phyloP scores from a whole-genome alignment of 371 early-diverging fungal species.

The Syncephalis fuscata region DNA sequence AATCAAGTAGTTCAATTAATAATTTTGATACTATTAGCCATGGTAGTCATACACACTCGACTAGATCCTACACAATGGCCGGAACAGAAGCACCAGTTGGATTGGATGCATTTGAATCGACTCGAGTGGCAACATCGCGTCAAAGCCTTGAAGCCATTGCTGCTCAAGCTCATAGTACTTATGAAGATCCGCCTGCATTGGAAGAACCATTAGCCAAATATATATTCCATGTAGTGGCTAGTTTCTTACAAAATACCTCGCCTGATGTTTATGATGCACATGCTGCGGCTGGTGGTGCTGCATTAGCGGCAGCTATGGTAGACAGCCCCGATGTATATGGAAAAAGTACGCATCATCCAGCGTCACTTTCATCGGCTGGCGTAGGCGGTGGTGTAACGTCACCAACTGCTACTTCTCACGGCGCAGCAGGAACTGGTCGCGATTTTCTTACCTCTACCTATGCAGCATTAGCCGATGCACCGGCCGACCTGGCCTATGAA shows the following conservation, averaged over 20 bases:
- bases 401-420: not conserved
- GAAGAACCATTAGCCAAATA: slow-evolving; percentile 51
- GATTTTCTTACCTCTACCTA: slow-evolving; percentile 9
- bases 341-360: slow-evolving; percentile 28
- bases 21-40: slow-evolving; percentile 1
- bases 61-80: not conserved
- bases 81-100: slow-evolving; percentile 4
- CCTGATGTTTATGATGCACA: slow-evolving; percentile 19
- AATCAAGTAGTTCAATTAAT: not conserved
- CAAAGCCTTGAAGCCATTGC: no score
- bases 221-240: slow-evolving; percentile 36
- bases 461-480: slow-evolving; percentile 3
- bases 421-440: not conserved
- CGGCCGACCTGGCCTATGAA: slow-evolving; percentile 26
- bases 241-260: slow-evolving; percentile 40
- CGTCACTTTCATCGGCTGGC: slow-evolving; percentile 14
- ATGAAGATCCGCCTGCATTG: slow-evolving; percentile 57
- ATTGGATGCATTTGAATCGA: slow-evolving; percentile 10
- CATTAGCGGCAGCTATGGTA: slow-evolving; percentile 7
- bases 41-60: slow-evolving; percentile 5
- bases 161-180: slow-evolving; percentile 3
- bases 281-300: slow-evolving; percentile 10
- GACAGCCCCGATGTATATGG: slow-evolving; percentile 17
- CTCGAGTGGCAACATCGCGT: slow-evolving; percentile 1
- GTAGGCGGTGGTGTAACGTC: slow-evolving; percentile 1